Conservation (phyloP, 495 filamentous ascomycete species). For the Entonaema liquescens region DNA sequence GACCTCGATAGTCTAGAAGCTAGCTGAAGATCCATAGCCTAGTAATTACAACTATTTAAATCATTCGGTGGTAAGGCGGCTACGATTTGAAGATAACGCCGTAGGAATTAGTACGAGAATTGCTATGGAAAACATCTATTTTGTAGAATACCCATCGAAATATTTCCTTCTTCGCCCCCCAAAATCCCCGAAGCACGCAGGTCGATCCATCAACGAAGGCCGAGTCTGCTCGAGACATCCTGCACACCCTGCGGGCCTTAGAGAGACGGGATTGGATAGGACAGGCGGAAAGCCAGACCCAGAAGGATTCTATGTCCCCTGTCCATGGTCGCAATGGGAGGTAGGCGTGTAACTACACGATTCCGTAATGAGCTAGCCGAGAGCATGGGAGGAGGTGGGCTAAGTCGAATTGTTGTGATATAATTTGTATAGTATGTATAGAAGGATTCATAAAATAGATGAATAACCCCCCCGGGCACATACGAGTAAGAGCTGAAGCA, state of each 20-base stretch:
- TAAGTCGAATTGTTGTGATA: conserved; percentile 13
- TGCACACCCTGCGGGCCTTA: conserved; percentile 13
- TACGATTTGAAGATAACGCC: neutral
- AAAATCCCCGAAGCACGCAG: neutral
- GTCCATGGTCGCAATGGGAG: conserved; percentile 27
- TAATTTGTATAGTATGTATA: conserved; percentile 10
- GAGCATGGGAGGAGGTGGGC: conserved; percentile 20
- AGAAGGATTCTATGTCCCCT: conserved; percentile 32
- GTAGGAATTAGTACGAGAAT: neutral
- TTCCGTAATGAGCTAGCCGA: conserved; percentile 20
- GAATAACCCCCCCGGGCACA: conserved; percentile 1
- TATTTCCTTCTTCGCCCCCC: neutral
- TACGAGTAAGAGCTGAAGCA: conserved; percentile 14
- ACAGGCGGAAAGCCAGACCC: conserved; percentile 15
- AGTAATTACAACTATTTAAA: neutral
- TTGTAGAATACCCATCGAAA: neutral
- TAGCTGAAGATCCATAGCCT: neutral
- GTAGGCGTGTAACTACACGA: conserved; percentile 28
- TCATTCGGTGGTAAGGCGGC: neutral
- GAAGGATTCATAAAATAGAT: conserved; percentile 33
- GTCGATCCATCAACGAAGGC: neutral
- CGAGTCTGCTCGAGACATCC: conserved; percentile 2
- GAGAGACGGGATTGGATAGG: conserved; percentile 24
- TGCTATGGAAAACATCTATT: neutral
- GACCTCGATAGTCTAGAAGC: neutral